phyloP scores from a whole-genome alignment of 148 eudicot genomes.

The Chenopodium album region DNA sequence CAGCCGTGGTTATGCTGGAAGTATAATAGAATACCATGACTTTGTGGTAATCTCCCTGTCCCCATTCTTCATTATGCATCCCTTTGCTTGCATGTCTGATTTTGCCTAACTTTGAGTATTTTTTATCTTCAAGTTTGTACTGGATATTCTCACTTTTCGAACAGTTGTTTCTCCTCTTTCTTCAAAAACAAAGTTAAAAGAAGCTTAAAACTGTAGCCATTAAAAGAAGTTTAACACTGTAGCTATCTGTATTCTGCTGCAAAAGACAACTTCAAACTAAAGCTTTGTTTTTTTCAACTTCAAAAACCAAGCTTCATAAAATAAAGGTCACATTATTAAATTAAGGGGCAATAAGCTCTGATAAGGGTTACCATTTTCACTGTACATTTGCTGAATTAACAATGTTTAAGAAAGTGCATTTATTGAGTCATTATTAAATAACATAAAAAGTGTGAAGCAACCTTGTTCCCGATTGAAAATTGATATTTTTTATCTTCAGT shows the following conservation, averaged over 20 bases:
- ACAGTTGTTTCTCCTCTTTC: no score
- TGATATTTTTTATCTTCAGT: background rate
- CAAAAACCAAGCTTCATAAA: no score
- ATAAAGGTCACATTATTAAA: no score
- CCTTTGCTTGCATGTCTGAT: background rate
- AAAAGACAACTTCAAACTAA: background rate
- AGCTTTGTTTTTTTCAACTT: background rate
- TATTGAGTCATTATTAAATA: background rate
- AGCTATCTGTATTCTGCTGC: background rate
- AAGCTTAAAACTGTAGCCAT: no score
- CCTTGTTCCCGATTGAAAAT: background rate
- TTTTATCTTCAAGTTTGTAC: no score
- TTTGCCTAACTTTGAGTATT: background rate
- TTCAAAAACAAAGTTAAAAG: no score
- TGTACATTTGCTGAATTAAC: no score
- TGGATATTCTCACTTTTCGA: no score
- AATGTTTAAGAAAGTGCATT: background rate
- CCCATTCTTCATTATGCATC: background rate
- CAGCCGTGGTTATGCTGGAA: conserved; percentile 91
- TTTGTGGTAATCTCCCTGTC: conserved; percentile 54
- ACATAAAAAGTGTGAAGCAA: background rate
- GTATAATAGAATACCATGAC: conserved; percentile 79
- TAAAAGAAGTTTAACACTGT: no score
- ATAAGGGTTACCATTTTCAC: background rate
- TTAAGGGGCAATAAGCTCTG: background rate